Conservation (phyloP, 306 rosid species). For the Potentilla sterilis region DNA sequence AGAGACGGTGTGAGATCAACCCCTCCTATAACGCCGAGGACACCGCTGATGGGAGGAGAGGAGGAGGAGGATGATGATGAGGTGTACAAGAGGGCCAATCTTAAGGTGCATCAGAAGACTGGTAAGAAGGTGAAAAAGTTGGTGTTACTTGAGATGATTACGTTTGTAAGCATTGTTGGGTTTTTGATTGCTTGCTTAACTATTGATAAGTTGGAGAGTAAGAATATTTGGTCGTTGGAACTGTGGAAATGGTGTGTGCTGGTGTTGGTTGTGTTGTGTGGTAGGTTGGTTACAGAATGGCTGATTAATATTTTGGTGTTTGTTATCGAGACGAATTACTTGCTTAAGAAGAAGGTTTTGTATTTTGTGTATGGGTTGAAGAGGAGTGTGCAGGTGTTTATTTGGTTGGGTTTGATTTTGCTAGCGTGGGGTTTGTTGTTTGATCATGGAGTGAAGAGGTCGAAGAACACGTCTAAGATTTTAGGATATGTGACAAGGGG, state of each 20-base stretch:
- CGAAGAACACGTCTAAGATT: constrained; percentile 33
- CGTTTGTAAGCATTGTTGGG: constrained; percentile 44
- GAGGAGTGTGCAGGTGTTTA: constrained; percentile 63
- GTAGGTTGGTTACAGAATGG: constrained; percentile 70
- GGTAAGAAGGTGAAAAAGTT: constrained; percentile 36
- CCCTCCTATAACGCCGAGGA: constrained; percentile 43
- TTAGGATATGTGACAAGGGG: constrained; percentile 56
- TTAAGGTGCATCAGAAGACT: constrained; percentile 41
- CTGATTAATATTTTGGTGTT: constrained; percentile 59
- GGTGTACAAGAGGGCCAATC: constrained; percentile 58
- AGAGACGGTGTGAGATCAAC: constrained; percentile 28
- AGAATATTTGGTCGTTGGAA: constrained; percentile 48
- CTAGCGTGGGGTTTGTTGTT: constrained; percentile 66
- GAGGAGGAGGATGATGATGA: constrained; percentile 73
- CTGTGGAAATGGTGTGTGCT: constrained; percentile 77
- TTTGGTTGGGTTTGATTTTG: constrained; percentile 72
- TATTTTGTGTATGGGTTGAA: constrained; percentile 77
- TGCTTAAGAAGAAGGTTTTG: constrained; percentile 72
- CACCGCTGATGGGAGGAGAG: constrained; percentile 60
- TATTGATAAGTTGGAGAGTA: constrained; percentile 27
- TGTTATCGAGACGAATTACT: constrained; percentile 61
- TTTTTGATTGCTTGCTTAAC: constrained; percentile 46
- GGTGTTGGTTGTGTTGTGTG: constrained; percentile 58
- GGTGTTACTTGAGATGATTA: constrained; percentile 41
- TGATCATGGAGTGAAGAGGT: constrained; percentile 41